Conservation (phyloP, 2,329 filamentous ascomycete genomes). For the Alternaria sp. region DNA sequence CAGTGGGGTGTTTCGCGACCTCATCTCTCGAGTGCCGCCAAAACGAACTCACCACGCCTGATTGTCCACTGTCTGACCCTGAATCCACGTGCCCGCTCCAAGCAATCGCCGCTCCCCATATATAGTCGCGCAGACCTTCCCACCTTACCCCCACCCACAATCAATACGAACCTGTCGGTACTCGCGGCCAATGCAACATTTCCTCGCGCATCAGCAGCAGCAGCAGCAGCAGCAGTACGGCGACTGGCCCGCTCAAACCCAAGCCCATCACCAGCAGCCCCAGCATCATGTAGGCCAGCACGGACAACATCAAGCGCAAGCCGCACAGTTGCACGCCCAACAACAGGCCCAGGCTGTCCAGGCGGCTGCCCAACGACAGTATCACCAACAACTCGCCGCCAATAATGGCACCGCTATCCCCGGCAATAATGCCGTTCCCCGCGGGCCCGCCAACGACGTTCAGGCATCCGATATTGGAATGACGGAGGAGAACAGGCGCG, state of each 20-base stretch:
- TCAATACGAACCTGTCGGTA: slow-evolving; percentile 19
- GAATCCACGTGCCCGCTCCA: slow-evolving; percentile 20
- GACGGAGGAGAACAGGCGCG: slow-evolving; percentile 89
- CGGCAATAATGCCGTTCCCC: slow-evolving; percentile 48
- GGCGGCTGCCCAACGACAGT: slow-evolving; percentile 60
- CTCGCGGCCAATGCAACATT: slow-evolving; percentile 62
- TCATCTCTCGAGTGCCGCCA: slow-evolving; percentile 38
- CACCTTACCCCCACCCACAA: slow-evolving; percentile 17
- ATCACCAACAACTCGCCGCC: slow-evolving; percentile 78
- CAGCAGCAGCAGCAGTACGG: slow-evolving; percentile 68
- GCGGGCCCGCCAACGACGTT: slow-evolving; percentile 51
- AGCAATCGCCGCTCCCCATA: slow-evolving; percentile 16
- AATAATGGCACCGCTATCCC: slow-evolving; percentile 64
- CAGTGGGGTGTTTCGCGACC: slow-evolving; percentile 36
- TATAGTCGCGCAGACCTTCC: slow-evolving; percentile 9
- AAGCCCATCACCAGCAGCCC: slow-evolving; percentile 56
- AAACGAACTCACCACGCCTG: slow-evolving; percentile 26
- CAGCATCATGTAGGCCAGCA: slow-evolving; percentile 53
- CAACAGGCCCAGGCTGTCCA: slow-evolving; percentile 57
- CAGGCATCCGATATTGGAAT: slow-evolving; percentile 60
- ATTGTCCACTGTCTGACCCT: slow-evolving; percentile 21
- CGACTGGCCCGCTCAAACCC: slow-evolving; percentile 40
- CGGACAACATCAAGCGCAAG: slow-evolving; percentile 52
- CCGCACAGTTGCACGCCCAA: slow-evolving; percentile 58
- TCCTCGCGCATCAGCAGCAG: slow-evolving; percentile 71